Base-by-base conservation (phyloP, 2,329 filamentous ascomycete genomes). In the Alternaria dauci region DNA sequence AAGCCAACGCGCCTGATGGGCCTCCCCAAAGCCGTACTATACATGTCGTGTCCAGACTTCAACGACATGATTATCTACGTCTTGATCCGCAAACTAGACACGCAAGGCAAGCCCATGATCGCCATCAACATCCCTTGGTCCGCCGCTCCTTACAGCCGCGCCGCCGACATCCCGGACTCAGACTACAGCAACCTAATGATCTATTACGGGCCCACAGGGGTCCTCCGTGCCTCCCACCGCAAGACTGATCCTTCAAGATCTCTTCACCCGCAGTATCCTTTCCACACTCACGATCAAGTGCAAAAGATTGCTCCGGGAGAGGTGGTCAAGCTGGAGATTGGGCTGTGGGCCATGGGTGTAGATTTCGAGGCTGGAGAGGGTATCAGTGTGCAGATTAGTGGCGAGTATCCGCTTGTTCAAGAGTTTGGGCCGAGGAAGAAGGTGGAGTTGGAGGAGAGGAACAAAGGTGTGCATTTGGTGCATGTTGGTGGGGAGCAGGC, bases 1-100 rank as follows among this genome's bases (percentile, higher is more conserved):
- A 70, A 80, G 41, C 66, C 70, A 1, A 78, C 80, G 0, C 71
- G 78, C 4, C 65, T 85, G 1, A 78, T 83, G n/a, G 83, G 83
- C 1, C 69, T 82, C 0, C 77, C 83, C 8, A 85, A 84, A 65
- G 81, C 81, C 0, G 68, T 80, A 0, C 68, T 86, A 0, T 83
- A 82, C 70, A 80, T 85, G 72, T 82, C 79, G 0, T 80, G 76
- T 57, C 67, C 72, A 2, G 75, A 78, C 12, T 68, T 72, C 14
- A 76, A 85, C 51, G 83, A 85, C 59, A 78, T 85, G 59, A 78
- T 63, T 25, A 65, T 69, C 4, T 55, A 58, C 39, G 58, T 71
- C 8, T 39, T 67, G 9, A 53, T 71, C 38, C 59, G 67, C 47
- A 71, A 71, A 44, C 50, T 57, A 7, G 56, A 62, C 28, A 71